phyloP scores from a whole-genome alignment of 495 filamentous ascomycete genomes.

The Clohesyomyces aquaticus region DNA sequence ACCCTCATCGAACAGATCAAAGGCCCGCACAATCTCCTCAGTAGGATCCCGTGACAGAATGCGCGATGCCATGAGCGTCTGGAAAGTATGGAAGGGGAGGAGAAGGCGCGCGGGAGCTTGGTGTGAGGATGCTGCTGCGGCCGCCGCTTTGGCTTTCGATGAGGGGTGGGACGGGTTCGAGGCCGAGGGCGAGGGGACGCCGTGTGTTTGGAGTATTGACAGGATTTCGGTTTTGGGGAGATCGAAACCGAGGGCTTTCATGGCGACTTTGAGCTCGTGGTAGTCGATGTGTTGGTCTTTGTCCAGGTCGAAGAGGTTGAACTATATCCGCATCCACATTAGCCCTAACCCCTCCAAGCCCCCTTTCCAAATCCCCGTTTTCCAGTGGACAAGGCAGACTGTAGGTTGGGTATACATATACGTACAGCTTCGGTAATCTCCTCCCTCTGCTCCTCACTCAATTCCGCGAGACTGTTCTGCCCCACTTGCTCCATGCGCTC shows the following conservation, averaged over 20 bases:
- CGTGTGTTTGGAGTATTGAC: constrained; percentile 72
- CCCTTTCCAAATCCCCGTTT: too few relatives aligned
- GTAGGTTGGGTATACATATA: neutral
- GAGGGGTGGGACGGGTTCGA: constrained; percentile 51
- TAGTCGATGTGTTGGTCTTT: constrained; percentile 93
- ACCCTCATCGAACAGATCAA: constrained; percentile 82
- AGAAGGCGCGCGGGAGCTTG: constrained; percentile 58
- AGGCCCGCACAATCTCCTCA: constrained; percentile 90
- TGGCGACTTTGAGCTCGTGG: constrained; percentile 96
- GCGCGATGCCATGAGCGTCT: constrained; percentile 75
- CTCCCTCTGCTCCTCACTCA: constrained; percentile 85
- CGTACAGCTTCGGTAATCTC: constrained; percentile 88
- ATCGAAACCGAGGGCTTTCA: constrained; percentile 94
- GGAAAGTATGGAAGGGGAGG: constrained; percentile 73
- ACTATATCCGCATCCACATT: constrained; percentile 57
- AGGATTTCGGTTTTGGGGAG: constrained; percentile 82
- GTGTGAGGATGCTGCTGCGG: constrained; percentile 35
- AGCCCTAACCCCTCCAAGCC: neutral
- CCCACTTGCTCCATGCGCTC: constrained; percentile 47
- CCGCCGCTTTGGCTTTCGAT: constrained; percentile 32
- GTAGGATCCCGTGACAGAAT: constrained; percentile 81
- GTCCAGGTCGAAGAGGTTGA: constrained; percentile 95
- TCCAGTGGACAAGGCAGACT: too few relatives aligned
- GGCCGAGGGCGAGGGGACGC: constrained; percentile 44
- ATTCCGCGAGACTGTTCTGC: constrained; percentile 47